phyloP scores from a whole-genome alignment of 176 grass and related monocot species.

The Cymbopogon citratus region DNA sequence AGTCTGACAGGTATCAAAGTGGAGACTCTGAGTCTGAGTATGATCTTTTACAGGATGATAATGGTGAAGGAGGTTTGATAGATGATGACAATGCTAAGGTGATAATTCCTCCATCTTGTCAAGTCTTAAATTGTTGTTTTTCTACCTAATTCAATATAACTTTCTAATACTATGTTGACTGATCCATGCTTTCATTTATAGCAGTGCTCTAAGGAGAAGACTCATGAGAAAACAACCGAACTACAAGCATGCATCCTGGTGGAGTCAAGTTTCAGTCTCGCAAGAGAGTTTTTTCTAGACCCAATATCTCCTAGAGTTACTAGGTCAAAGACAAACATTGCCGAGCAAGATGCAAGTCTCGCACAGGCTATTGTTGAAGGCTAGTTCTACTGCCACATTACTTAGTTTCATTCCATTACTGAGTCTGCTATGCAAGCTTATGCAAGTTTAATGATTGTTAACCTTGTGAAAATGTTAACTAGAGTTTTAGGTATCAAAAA shows the following conservation, averaged over 20 bases:
- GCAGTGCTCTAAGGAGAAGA: background rate
- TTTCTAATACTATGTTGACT: background rate
- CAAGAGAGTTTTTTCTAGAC: no score
- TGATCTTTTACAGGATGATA: background rate
- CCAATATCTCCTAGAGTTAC: no score
- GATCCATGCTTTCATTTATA: background rate
- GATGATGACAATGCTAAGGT: background rate
- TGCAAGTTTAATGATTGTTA: no score
- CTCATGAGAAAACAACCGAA: background rate
- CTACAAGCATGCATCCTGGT: background rate
- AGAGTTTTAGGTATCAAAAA: no score
- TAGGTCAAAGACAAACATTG: background rate
- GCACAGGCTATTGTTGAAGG: background rate
- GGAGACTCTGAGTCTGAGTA: background rate
- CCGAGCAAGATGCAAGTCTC: background rate
- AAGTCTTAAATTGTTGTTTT: background rate
- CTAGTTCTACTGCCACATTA: background rate
- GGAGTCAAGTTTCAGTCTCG: background rate
- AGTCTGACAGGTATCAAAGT: background rate
- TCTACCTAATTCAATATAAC: background rate
- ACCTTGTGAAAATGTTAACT: no score
- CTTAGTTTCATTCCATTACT: background rate
- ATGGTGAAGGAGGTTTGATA: background rate
- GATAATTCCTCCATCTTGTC: background rate
- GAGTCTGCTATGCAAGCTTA: no score